These are phyloP conservation scores for Populus hybrid DNA, from an alignment of 441 rosid genomes.

Conservation along the genomic window DNA sequence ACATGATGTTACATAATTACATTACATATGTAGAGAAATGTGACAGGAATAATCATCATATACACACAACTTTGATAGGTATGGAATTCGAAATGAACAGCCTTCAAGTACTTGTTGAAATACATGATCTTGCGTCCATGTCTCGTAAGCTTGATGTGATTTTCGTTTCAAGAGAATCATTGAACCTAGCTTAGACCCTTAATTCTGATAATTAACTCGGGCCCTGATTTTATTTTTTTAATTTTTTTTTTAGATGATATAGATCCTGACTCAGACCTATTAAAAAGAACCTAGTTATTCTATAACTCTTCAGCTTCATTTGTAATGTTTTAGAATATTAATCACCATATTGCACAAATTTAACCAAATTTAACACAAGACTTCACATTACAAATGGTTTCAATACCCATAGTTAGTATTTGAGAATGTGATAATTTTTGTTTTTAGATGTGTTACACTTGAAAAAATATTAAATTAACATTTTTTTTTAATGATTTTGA, in stretches of 20 bases:
- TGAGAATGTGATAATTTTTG: no score
- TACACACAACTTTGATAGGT: not conserved
- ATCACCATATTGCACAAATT: not conserved
- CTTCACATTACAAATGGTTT: no score
- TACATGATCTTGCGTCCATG: no score
- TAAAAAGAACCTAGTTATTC: not conserved
- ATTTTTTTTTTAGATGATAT: not conserved
- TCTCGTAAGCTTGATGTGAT: no score
- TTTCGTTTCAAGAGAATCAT: no score
- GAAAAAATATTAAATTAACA: no score
- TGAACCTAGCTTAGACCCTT: not conserved
- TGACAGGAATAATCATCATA: not conserved
- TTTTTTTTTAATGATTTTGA: no score
- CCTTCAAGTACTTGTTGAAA: no score
- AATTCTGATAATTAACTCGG: no score
- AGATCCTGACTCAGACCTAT: not conserved
- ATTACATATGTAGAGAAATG: not conserved
- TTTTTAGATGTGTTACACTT: no score
- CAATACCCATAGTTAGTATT: no score
- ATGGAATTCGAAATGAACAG: not conserved
- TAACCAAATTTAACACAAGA: not conserved
- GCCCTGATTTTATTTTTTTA: not conserved
- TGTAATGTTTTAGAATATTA: not conserved
- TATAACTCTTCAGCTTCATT: not conserved
- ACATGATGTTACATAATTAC: not conserved